These are phyloP conservation scores for Kazachstania sp. DNA, from an alignment of 1,139 yeast genomes.

Conservation along the genomic window DNA sequence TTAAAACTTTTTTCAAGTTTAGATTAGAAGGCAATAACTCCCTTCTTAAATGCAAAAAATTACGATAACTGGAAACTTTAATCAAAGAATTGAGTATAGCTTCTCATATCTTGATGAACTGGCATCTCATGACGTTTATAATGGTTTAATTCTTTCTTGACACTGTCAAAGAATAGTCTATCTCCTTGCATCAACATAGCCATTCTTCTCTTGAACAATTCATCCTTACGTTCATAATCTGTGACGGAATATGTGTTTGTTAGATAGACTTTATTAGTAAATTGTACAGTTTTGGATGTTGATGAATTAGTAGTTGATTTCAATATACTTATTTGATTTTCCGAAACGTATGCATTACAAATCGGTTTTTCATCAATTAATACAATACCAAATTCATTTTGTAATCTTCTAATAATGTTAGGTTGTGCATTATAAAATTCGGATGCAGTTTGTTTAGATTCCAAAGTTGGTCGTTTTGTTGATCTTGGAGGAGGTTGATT, in stretches of 20 bases:
- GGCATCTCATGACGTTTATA: constrained; percentile 25
- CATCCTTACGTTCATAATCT: constrained; percentile 23
- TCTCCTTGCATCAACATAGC: constrained; percentile 13
- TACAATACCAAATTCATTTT: constrained; percentile 6
- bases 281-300: constrained; percentile 8
- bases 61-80: background rate
- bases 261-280: constrained; percentile 13
- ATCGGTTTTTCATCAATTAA: constrained; percentile 1
- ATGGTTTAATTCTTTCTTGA: constrained; percentile 23
- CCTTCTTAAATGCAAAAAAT: background rate
- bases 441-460: constrained; percentile 12
- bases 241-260: constrained; percentile 14
- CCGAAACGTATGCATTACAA: background rate
- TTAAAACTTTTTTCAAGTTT: too few species aligned
- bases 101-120: constrained; percentile 23
- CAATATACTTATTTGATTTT: background rate
- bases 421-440: constrained; percentile 13
- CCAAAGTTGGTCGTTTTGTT: constrained; percentile 14
- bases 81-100: constrained; percentile 17
- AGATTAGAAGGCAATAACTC: too few species aligned
- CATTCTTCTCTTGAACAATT: constrained; percentile 17
- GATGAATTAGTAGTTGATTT: background rate
- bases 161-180: constrained; percentile 14
- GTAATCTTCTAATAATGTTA: constrained; percentile 6
- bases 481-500: constrained; percentile 16